Evolutionary conservation across 352 stramenopile species (phyloP), one percentile per base, ranked within the genome.

Genomic region (Phytophthora idaei): DNA sequence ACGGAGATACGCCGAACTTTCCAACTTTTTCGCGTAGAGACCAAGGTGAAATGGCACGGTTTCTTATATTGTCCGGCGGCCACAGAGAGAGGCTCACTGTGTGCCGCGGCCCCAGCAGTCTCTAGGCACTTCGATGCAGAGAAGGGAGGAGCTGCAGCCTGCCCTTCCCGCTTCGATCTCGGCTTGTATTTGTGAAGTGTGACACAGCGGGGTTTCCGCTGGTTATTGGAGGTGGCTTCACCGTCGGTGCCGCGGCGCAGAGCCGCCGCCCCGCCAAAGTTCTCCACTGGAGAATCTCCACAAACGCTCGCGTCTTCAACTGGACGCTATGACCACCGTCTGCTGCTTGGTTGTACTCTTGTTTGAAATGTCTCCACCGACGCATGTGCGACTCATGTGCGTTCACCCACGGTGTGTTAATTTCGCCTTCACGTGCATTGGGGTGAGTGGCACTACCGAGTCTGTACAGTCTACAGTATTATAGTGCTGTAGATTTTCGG

Each of bases 301-400:
- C 17, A 21, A 21, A 21, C 17, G 49, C 32, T 11, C 11, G 36
- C 25, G 9, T 21, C 17, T 53, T 49, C 52, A 59, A 59, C 39
- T 49, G 52, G 52, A 59, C 52, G 37, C 39, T 59, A 25, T 37
- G 25, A 39, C 34, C 39, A 37, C 52, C 39, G 52, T 58, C 52
- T 59, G 39, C 52, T 57, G 5, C 51, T 58, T 41, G 36, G 51
- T 58, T n/a, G 52, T 59, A 11, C 32, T 17, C 52, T 59, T 59
- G 51, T 57, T 49, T 39, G 52, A 49, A 59, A 59, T 59, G 52
- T 59, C 52, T 50, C 52, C 37, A 42, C 36, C 17, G 10, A 42
- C 36, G 36, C 36, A 17, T 5, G n/a, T 29, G 15, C 52, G 25
- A 25, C 51, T 34, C 27, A 39, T 27, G 27, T 39, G 11, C 44